Evolutionary conservation across 2,329 filamentous ascomycete genomes (phyloP), one percentile per base, ranked within the genome.

Genomic region (Venturia pyrina): DNA sequence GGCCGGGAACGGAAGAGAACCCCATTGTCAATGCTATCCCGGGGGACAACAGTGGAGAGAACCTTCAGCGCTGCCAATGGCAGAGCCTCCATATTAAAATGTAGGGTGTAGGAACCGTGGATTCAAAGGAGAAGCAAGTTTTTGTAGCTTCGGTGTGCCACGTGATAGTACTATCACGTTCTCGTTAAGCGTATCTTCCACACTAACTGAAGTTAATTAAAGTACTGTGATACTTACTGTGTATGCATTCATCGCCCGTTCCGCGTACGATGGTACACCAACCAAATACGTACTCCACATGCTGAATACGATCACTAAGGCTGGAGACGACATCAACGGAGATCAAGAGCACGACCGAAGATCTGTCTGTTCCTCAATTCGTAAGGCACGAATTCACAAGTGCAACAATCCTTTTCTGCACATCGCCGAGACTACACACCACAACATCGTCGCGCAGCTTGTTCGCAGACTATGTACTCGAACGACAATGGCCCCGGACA

Each of bases 1-100:
- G 53, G 32, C 53, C 53, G 53, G 53, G 53, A 59, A 59, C 53
- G 53, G 53, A 59, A 59, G 53, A 59, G 48, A 59, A 37, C 32
- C 53, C 32, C 53, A 59, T 59, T 19, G 28, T 34, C 53, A 59
- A 34, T 34, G 28, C 28, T 59, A 59, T 59, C 53, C 28, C 48
- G 28, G 48, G 24, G 11, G 32, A 59, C 2, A 59, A 37, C 53
- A 59, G 53, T 59, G 32, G 53, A 59, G 53, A 59, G 28, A 53
- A 59, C 53, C 53, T 59, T 59, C 53, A 59, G 53, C 53, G 53
- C 53, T 59, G 53, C 53, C 53, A 37, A 1, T 40, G 32, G 53
- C 53, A 59, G 53, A 59, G 32, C 53, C 53, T 59, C 53, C 6
- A 37, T 10, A n/a, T 34, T 59, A 34, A 37, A 59, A 59, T 59